Evolutionary conservation across 2,329 filamentous ascomycete genomes (phyloP).

Genomic region (Apiospora phragmitis): DNA sequence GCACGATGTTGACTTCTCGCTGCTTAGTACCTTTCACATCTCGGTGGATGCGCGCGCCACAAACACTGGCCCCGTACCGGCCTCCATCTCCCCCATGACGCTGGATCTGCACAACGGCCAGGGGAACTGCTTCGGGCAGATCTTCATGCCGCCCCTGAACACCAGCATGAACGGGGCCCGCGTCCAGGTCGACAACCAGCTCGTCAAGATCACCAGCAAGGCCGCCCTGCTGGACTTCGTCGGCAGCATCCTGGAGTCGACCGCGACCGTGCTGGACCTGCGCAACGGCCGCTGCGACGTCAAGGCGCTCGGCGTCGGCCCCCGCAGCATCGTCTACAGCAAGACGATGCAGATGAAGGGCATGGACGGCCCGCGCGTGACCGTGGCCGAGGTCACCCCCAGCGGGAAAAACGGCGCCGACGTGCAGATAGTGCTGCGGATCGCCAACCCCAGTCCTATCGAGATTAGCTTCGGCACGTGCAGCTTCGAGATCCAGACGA

Average conservation of each 20-base stretch:
- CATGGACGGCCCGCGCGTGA: constrained; percentile 23
- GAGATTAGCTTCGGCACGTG: constrained; percentile 29
- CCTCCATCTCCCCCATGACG: constrained; percentile 19
- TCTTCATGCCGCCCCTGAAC: constrained; percentile 24
- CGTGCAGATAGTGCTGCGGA: constrained; percentile 15
- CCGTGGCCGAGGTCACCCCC: constrained; percentile 13
- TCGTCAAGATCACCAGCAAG: constrained; percentile 24
- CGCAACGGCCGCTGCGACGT: constrained; percentile 24
- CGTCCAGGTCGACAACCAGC: constrained; percentile 22
- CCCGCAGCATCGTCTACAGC: constrained; percentile 22
- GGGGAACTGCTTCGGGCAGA: constrained; percentile 23
- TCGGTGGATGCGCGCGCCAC: constrained; percentile 24
- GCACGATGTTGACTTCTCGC: neutral
- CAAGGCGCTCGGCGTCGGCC: constrained; percentile 21
- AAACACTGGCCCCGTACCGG: constrained; percentile 22
- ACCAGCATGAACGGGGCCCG: constrained; percentile 20
- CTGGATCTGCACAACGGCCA: constrained; percentile 20
- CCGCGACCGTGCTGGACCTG: constrained; percentile 19
- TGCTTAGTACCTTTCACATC: constrained; percentile 24
- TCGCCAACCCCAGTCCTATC: constrained; percentile 27
- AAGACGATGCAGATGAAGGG: constrained; percentile 23
- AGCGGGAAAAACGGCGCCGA: neutral
- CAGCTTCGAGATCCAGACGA: constrained; percentile 25
- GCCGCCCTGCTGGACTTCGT: constrained; percentile 25
- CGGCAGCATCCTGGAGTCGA: constrained; percentile 17